A percentile compares a stretch with the other conserved stretches of the same genome.
Conservation (phyloP, 2,329 filamentous ascomycete species). For the Cladophialophora bantiana region DNA sequence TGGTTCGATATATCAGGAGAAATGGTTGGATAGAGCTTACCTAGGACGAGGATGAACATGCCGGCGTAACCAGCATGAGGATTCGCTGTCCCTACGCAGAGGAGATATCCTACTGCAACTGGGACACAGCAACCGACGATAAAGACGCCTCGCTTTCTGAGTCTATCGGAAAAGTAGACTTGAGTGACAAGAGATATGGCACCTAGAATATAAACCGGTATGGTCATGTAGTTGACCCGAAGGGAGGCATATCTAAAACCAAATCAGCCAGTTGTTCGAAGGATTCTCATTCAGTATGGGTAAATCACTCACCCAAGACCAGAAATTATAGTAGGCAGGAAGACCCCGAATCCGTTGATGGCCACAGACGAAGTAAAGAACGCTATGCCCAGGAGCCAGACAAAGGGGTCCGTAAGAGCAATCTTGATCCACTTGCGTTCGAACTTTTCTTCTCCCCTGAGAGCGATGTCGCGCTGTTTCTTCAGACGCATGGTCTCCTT, state of each 20-base stretch:
- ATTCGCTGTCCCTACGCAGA: constrained; percentile 44
- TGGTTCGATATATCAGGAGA: too few species aligned
- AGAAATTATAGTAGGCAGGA: constrained; percentile 31
- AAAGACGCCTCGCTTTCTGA: constrained; percentile 44
- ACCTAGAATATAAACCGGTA: constrained; percentile 63
- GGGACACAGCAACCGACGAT: constrained; percentile 43
- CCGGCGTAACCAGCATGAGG: constrained; percentile 45
- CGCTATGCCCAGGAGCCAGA: constrained; percentile 34
- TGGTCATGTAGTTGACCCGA: constrained; percentile 58
- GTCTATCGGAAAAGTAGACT: constrained; percentile 43
- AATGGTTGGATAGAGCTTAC: background rate
- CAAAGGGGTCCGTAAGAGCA: constrained; percentile 31
- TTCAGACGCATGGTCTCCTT: constrained; percentile 29
- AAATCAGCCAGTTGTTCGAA: background rate
- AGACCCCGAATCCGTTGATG: constrained; percentile 29
- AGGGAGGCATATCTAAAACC: constrained; percentile 25
- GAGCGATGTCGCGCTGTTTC: constrained; percentile 43
- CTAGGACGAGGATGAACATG: constrained; percentile 44
- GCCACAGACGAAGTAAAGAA: constrained; percentile 45
- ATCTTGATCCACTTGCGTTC: constrained; percentile 37
- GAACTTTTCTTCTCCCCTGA: constrained; percentile 42
- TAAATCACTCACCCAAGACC: constrained; percentile 33
- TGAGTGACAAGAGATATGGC: constrained; percentile 41
- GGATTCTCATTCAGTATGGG: too few species aligned
- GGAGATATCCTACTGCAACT: constrained; percentile 46